Conservation (phyloP, 108 stramenopile genomes). For the Parietichytrium sp. region DNA sequence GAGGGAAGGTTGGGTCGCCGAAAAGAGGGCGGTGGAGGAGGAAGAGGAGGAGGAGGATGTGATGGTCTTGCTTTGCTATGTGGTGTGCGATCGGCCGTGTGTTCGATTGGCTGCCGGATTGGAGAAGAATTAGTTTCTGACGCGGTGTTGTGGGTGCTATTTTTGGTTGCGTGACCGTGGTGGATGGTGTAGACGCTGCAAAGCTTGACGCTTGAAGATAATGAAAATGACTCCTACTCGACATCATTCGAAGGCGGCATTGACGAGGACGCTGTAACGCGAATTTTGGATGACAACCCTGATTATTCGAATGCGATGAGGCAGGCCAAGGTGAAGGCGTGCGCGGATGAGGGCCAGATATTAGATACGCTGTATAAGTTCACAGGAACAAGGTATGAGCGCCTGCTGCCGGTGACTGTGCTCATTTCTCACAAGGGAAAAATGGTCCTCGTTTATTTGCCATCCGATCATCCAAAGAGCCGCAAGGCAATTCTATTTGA, state of each 20-base stretch:
- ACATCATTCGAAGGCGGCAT: not conserved
- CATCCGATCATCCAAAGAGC: slow-evolving; percentile 13
- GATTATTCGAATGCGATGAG: too few relatives aligned
- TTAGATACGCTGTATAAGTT: slow-evolving; percentile 22
- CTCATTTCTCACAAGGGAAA: not conserved
- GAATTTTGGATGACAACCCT: too few relatives aligned
- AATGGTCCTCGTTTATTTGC: not conserved
- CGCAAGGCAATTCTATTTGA: slow-evolving; percentile 8
- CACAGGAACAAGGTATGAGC: slow-evolving; percentile 4
- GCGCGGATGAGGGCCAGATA: too few relatives aligned
- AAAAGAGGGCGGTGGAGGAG: not conserved
- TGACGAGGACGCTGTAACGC: slow-evolving; percentile 10
- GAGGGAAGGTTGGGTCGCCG: not conserved
- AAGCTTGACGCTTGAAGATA: not conserved
- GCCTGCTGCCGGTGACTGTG: not conserved
- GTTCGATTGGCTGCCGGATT: not conserved
- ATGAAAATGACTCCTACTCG: not conserved
- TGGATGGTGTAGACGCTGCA: too few relatives aligned
- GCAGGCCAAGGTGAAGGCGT: too few relatives aligned
- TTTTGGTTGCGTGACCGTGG: too few relatives aligned
- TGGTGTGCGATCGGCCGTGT: slow-evolving; percentile 12
- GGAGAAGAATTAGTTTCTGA: not conserved
- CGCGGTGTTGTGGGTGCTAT: too few relatives aligned
- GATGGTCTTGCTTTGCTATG: not conserved
- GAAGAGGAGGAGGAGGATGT: not conserved